These are phyloP conservation scores for Colletotrichum somersetense DNA, from an alignment of 2,329 filamentous ascomycete species.

Conservation along the genomic window DNA sequence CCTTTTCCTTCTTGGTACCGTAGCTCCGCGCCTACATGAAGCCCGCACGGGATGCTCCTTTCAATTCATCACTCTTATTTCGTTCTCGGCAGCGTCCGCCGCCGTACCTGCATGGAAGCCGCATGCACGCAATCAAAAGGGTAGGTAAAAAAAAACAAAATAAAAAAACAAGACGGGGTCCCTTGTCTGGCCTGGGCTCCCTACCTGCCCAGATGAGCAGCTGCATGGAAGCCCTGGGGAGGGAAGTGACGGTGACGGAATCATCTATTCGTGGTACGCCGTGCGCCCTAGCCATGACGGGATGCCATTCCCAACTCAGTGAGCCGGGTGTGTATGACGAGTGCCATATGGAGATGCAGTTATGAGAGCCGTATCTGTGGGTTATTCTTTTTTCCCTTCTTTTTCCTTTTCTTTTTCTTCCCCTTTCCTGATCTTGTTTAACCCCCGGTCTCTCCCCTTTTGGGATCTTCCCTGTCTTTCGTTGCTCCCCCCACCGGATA, in stretches of 20 bases:
- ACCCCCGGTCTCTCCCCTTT: neutral
- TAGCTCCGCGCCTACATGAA: neutral
- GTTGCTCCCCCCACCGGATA: neutral
- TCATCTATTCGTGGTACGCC: slow-evolving; percentile 21
- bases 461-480: neutral
- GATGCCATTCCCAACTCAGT: slow-evolving; percentile 18
- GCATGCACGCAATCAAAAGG: neutral
- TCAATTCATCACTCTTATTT: slow-evolving; percentile 8
- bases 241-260: neutral
- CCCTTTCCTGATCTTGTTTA: neutral
- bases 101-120: slow-evolving; percentile 30
- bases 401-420: neutral
- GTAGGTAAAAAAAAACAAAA: too few relatives aligned
- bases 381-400: neutral
- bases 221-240: slow-evolving; percentile 22
- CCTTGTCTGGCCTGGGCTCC: neutral
- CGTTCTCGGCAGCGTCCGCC: slow-evolving; percentile 11
- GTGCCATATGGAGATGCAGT: slow-evolving; percentile 1
- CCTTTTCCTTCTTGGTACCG: slow-evolving; percentile 6
- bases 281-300: neutral
- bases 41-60: slow-evolving; percentile 1
- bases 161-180: neutral
- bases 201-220: slow-evolving; percentile 15
- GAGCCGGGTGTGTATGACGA: slow-evolving; percentile 5
- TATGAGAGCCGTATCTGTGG: neutral